phyloP scores from a whole-genome alignment of 768 basidiomycete species.

The Naematelia encephala region DNA sequence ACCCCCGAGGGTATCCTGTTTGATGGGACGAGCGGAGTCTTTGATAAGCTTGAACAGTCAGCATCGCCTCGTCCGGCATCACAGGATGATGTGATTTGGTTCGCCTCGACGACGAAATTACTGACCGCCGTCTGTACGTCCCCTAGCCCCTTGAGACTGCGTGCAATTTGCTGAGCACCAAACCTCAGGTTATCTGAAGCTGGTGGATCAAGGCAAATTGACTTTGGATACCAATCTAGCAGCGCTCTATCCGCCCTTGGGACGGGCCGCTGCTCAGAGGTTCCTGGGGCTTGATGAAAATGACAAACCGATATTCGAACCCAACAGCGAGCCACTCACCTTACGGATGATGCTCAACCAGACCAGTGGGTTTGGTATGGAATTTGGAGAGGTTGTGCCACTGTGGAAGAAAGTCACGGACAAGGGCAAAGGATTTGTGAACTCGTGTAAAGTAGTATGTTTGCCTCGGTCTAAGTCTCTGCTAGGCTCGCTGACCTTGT shows the following conservation, averaged over 20 bases:
- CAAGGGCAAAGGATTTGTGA: conserved; percentile 36
- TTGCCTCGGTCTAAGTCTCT: neutral
- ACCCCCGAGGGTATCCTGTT: conserved; percentile 23
- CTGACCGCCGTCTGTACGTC: conserved; percentile 29
- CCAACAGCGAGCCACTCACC: conserved; percentile 17
- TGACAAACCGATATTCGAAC: conserved; percentile 13
- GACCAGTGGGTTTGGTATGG: conserved; percentile 40
- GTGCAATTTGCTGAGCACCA: neutral
- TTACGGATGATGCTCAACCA: conserved; percentile 37
- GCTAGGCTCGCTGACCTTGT: too few species aligned
- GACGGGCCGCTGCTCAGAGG: conserved; percentile 15
- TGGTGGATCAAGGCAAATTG: conserved; percentile 33
- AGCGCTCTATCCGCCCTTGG: conserved; percentile 19
- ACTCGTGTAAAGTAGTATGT: conserved; percentile 39
- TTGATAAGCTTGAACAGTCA: conserved; percentile 24
- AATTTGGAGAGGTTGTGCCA: conserved; percentile 29
- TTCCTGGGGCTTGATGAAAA: conserved; percentile 18
- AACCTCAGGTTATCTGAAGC: conserved; percentile 24
- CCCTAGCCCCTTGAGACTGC: neutral
- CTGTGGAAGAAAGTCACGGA: conserved; percentile 25
- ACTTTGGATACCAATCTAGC: conserved; percentile 28
- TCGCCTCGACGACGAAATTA: conserved; percentile 39
- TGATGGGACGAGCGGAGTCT: conserved; percentile 15
- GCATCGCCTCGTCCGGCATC: conserved; percentile 1
- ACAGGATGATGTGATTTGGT: conserved; percentile 34